These are phyloP conservation scores for Exsudoporus floridanus DNA, from an alignment of 1,284 basidiomycete genomes.

Conservation along the genomic window DNA sequence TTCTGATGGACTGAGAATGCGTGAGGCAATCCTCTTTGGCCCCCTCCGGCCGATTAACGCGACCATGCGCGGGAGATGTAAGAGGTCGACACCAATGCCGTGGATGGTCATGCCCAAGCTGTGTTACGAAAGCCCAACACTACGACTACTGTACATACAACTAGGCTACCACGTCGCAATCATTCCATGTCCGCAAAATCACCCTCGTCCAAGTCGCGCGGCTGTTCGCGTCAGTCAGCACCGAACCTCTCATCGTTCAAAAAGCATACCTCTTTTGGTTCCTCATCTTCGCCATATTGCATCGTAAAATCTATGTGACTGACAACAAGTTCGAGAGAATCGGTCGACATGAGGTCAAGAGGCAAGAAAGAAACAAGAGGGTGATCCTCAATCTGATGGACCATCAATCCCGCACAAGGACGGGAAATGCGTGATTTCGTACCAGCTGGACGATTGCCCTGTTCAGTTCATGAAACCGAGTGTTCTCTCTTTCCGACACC, in stretches of 20 bases:
- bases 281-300: conserved; percentile 95
- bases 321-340: conserved; percentile 87
- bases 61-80: conserved; percentile 66
- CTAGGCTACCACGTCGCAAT: not conserved
- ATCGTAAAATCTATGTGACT: conserved; percentile 97
- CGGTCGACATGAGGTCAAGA: conserved; percentile 86
- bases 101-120: conserved; percentile 53
- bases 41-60: conserved; percentile 55
- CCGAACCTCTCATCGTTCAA: not conserved
- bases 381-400: conserved; percentile 90
- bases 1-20: conserved; percentile 66
- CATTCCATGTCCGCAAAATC: conserved; percentile 76
- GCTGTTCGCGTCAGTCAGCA: conserved; percentile 43
- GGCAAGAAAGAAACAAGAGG: conserved; percentile 97
- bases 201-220: conserved; percentile 85
- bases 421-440: conserved; percentile 33
- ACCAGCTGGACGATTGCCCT: conserved; percentile 94
- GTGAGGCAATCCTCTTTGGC: conserved; percentile 48
- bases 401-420: conserved; percentile 9
- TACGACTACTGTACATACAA: conserved; percentile 3
- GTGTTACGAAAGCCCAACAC: not conserved
- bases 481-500: conserved; percentile 66
- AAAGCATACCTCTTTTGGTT: conserved; percentile 76
- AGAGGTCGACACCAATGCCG: conserved; percentile 79
- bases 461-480: conserved; percentile 91